Evolutionary conservation across 1,284 basidiomycete genomes (phyloP), one percentile per base, ranked within the genome.

Genomic region (Malassezia equina): DNA sequence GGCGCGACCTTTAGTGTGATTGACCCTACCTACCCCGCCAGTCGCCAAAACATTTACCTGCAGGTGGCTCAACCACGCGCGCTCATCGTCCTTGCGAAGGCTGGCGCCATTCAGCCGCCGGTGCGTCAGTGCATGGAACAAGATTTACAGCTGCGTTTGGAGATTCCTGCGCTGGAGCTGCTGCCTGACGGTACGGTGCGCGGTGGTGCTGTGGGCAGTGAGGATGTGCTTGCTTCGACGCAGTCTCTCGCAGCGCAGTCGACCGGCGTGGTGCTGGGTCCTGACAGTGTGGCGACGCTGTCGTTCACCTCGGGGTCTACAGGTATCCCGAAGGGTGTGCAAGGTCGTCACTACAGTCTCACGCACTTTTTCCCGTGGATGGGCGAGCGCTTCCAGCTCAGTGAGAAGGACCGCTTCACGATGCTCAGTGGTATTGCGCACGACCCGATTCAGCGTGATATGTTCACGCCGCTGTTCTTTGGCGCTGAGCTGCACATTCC

Each of bases 341-440:
- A 84, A 67, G 94, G 94, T 0, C 80, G 94, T 43, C 94, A 99
- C 76, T 95, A 87, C 77, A 90, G 86, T 64, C 79, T 99, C 63
- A 99, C 94, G 0, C 94, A 98, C 76, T 99, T 98, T 81, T 98
- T 98, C 83, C 93, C 93, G 3, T 99, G 94, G 94, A 98, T 99
- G 94, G 86, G 86, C 19, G 78, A 90, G 73, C 80, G 84, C 17
- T 99, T 98, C 75, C 84, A 81, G 2, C 78, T 99, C 41, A 79
- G 80, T 36, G 79, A 83, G 52, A 77, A 81, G 25, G 89, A 87
- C 58, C 88, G 84, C 75, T 99, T 95, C 72, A 98, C 94, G 1
- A 98, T 99, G 94, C 81, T 99, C 24, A 93, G 89, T 67, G 94
- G 94, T 34, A 99, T 99, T 58, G 94, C 94, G 9, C 94, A 99